Evolutionary conservation across 805 yeast species (phyloP).

Genomic region (Ogataea nitratoaversa): DNA sequence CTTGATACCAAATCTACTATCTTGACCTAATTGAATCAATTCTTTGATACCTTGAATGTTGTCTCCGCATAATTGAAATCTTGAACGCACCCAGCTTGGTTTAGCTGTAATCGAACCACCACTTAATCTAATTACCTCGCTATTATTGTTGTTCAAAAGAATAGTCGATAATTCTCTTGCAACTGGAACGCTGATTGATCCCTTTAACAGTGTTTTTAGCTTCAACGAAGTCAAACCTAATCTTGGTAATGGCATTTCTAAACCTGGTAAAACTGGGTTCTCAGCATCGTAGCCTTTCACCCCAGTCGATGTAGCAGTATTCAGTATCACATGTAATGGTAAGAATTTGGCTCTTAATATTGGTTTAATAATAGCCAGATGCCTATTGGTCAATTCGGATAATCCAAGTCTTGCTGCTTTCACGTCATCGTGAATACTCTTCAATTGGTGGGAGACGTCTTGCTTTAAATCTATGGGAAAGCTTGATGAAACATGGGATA

Average conservation of each 20-base stretch:
- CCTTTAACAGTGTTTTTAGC: constrained; percentile 57
- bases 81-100: constrained; percentile 88
- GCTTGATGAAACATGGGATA: constrained; percentile 59
- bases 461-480: constrained; percentile 53
- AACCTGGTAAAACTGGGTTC: constrained; percentile 63
- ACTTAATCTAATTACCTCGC: constrained; percentile 69
- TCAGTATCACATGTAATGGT: constrained; percentile 63
- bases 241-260: constrained; percentile 72
- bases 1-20: constrained; percentile 63
- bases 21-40: constrained; percentile 58
- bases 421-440: constrained; percentile 48
- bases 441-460: constrained; percentile 38
- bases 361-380: constrained; percentile 69
- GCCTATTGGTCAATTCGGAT: constrained; percentile 74
- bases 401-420: constrained; percentile 69
- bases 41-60: constrained; percentile 44
- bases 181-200: constrained; percentile 49
- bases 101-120: constrained; percentile 69
- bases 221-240: constrained; percentile 68
- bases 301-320: constrained; percentile 64
- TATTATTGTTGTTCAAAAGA: constrained; percentile 42
- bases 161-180: constrained; percentile 82
- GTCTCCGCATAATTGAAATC: constrained; percentile 54
- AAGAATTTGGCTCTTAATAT: constrained; percentile 68
- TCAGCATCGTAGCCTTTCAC: constrained; percentile 61